A percentile compares a stretch with the other conserved stretches of the same genome.
phyloP scores from a whole-genome alignment of 192 early-diverging fungal genomes.

The Backusella westeae region DNA sequence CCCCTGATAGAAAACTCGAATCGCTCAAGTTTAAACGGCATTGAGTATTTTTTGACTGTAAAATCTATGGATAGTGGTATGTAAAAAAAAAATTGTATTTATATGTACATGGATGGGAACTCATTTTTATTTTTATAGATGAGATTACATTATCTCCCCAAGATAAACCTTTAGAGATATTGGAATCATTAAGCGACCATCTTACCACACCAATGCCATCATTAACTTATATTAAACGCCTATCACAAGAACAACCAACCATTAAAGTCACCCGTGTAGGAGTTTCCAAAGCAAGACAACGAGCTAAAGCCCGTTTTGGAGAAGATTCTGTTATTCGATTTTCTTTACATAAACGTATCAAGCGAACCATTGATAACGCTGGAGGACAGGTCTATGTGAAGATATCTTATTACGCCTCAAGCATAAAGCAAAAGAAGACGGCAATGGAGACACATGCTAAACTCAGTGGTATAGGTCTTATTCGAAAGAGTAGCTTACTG shows the following conservation, averaged over 20 bases:
- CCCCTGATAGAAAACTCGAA: slow-evolving; percentile 39
- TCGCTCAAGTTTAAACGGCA: slow-evolving; percentile 22
- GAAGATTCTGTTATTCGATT: slow-evolving; percentile 49
- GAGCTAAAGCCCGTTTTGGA: slow-evolving; percentile 23
- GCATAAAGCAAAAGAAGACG: background rate
- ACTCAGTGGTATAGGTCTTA: background rate
- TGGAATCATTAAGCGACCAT: slow-evolving; percentile 48
- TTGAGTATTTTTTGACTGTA: slow-evolving; percentile 51
- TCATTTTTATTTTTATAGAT: slow-evolving; percentile 29
- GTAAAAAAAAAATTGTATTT: background rate
- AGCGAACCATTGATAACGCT: slow-evolving; percentile 26
- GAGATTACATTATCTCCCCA: slow-evolving; percentile 44
- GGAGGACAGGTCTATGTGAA: slow-evolving; percentile 37
- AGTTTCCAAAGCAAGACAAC: slow-evolving; percentile 22
- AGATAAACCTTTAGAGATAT: slow-evolving; percentile 55
- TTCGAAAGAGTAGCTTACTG: slow-evolving; percentile 9
- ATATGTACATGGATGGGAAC: background rate
- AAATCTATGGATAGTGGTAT: slow-evolving; percentile 52
- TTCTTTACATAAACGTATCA: slow-evolving; percentile 48
- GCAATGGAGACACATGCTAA: background rate
- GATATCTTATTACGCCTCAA: slow-evolving; percentile 22
- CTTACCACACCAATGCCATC: slow-evolving; percentile 51
- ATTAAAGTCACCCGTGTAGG: slow-evolving; percentile 34
- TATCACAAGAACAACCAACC: slow-evolving; percentile 14
- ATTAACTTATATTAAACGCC: slow-evolving; percentile 35